Conservation (phyloP, 805 yeast species). For the Starmerella asiatica region DNA sequence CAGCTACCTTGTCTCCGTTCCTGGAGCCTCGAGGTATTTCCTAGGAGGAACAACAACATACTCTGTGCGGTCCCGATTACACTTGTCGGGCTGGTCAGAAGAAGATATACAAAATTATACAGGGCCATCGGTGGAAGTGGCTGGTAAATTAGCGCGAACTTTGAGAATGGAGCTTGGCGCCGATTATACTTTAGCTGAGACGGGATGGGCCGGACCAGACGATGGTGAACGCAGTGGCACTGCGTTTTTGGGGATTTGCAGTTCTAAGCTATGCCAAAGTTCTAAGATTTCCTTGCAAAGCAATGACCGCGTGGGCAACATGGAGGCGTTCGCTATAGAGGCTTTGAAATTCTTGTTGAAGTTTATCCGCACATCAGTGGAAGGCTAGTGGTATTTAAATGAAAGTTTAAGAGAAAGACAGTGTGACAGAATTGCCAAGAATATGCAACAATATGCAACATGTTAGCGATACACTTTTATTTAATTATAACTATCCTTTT, state of each 20-base stretch:
- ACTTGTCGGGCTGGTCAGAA: constrained; percentile 65
- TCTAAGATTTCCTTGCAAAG: constrained; percentile 34
- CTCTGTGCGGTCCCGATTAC: constrained; percentile 58
- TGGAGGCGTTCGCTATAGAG: constrained; percentile 58
- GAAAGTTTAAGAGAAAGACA: no score
- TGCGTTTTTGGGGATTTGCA: constrained; percentile 57
- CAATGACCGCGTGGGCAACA: constrained; percentile 47
- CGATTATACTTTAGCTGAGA: constrained; percentile 68
- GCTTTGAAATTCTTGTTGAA: constrained; percentile 49
- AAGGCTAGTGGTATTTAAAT: no score
- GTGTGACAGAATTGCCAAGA: no score
- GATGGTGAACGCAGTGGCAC: constrained; percentile 38
- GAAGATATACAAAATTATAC: constrained; percentile 58
- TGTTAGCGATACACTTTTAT: no score
- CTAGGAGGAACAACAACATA: constrained; percentile 76
- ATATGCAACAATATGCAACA: no score
- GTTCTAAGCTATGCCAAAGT: constrained; percentile 43
- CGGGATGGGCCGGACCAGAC: constrained; percentile 78
- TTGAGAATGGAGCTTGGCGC: constrained; percentile 69
- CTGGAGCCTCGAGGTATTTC: constrained; percentile 74
- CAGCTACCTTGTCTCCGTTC: constrained; percentile 65
- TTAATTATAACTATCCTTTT: no score
- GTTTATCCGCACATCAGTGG: no score
- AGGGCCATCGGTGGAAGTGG: constrained; percentile 71
- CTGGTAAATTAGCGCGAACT: constrained; percentile 61